phyloP scores from a whole-genome alignment of 371 early-diverging fungal genomes.

The Mortierella sp. region DNA sequence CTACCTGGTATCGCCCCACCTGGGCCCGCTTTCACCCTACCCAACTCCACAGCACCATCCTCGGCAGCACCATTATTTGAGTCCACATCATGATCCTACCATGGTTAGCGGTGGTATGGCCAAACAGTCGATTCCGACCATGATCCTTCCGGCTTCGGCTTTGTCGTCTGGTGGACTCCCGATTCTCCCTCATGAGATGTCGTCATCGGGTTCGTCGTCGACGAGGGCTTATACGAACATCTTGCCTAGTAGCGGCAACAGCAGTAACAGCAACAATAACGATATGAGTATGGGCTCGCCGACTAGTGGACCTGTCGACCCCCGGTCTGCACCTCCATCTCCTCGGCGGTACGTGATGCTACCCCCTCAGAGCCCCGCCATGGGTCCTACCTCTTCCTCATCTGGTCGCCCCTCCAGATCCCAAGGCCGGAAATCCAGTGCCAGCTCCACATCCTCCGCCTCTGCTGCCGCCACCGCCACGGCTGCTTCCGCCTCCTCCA shows the following conservation, averaged over 20 bases:
- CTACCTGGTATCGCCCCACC: conserved; percentile 31
- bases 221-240: conserved; percentile 33
- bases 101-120: neutral
- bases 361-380: conserved; percentile 38
- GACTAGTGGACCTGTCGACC: conserved; percentile 5
- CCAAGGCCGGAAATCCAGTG: conserved; percentile 23
- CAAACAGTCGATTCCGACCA: conserved; percentile 37
- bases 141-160: conserved; percentile 49
- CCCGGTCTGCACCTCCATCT: conserved; percentile 27
- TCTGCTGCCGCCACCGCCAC: conserved; percentile 7
- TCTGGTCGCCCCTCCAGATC: conserved; percentile 23
- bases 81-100: conserved; percentile 40
- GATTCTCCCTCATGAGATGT: conserved; percentile 23
- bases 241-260: conserved; percentile 15
- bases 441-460: conserved; percentile 1
- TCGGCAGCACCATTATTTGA: conserved; percentile 29
- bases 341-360: conserved; percentile 44
- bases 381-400: conserved; percentile 3
- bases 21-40: conserved; percentile 49
- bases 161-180: conserved; percentile 33
- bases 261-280: neutral
- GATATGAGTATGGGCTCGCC: conserved; percentile 21
- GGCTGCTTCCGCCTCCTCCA: conserved; percentile 5
- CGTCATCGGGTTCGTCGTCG: neutral
- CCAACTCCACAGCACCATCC: conserved; percentile 57